Evolutionary conservation across 2,329 filamentous ascomycete species (phyloP).

Genomic region (Colletotrichum godetiae): DNA sequence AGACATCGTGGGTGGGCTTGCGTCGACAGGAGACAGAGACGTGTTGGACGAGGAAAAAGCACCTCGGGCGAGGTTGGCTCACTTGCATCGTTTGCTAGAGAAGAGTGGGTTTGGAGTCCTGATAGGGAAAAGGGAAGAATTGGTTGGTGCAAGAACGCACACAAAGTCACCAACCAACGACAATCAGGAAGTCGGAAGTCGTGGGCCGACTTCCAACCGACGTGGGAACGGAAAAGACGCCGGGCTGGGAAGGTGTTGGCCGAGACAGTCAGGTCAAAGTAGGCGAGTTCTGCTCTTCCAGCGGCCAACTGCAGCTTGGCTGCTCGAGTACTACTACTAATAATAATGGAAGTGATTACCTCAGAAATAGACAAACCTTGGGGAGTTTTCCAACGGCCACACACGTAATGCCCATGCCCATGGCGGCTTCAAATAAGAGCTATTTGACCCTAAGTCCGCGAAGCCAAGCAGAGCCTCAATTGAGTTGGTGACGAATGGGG

Average conservation of each 20-base stretch:
- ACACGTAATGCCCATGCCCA: not conserved
- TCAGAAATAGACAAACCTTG: not conserved
- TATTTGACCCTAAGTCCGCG: not conserved
- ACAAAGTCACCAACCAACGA: constrained; percentile 3
- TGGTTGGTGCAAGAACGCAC: constrained; percentile 3
- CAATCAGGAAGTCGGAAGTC: not conserved
- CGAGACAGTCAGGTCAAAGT: not conserved
- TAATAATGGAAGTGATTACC: not conserved
- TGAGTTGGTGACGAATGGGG: not conserved
- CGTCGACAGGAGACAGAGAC: not conserved
- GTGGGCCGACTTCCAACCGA: constrained; percentile 1
- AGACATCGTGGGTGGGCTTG: not conserved
- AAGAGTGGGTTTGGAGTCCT: constrained; percentile 1
- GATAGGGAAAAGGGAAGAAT: not conserved
- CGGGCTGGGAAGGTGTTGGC: constrained; percentile 9
- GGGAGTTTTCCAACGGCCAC: not conserved
- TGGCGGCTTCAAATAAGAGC: not conserved
- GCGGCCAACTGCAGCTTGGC: not conserved
- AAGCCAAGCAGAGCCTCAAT: not conserved
- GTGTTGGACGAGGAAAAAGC: not conserved
- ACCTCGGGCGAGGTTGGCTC: constrained; percentile 2
- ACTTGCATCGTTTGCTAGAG: constrained; percentile 3
- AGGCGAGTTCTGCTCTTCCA: not conserved
- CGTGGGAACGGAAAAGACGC: constrained; percentile 1
- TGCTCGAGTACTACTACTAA: not conserved